Base-by-base conservation (phyloP, 441 rosid species). In the Kokia cookei region DNA sequence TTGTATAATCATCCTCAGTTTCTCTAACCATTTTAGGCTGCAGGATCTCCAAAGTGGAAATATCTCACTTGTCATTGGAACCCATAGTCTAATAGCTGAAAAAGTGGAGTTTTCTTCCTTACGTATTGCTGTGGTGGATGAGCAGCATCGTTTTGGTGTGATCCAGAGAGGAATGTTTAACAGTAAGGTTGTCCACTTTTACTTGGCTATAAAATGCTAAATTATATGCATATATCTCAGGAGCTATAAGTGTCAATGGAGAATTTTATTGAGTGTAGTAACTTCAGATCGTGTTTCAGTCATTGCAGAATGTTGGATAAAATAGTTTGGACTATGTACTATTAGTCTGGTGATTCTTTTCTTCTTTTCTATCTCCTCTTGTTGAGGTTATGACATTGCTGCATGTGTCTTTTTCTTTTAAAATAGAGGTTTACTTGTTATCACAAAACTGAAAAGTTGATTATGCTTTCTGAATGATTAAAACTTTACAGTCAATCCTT, bases 61-160 rank as follows among this genome's bases (percentile, higher is more conserved):
- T 70, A 85, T 91, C 78, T 90, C 96, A 50, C 77, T 96, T 85
- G 89, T 92, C 78, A 92, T 93, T 87, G 99, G 97, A 79, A 93
- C 99, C 72, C 97, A 92, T 81, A 89, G 96, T 84, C 84, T 96
- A 71, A 96, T 96, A 74, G 92, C 97, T 45, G 97, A 96, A 76
- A 88, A 81, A 59, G 82, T 92, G 79, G 99, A 93, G 78, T 96
- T 88, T 84, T 83, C 90, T 70, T 85, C 92, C 73, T 79, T 92
- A 80, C 91, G 99, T 27, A 91, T 96, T 71, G 88, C 98, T 57
- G 92, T 96, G 75, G 98, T 96, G 69, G 99, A 96, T 81, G 98
- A 93, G 87, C 97, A 93, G 71, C 99, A 96, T 81, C 94, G 97
- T 65, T 93, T 96, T 90, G 99, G 99, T 63, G 97, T 96, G 72